Percentiles rank a stretch among this genome's conserved stretches.
Evolutionary conservation across 495 filamentous ascomycete genomes (phyloP).

Genomic region (Paragyromitra xinjiangensis): DNA sequence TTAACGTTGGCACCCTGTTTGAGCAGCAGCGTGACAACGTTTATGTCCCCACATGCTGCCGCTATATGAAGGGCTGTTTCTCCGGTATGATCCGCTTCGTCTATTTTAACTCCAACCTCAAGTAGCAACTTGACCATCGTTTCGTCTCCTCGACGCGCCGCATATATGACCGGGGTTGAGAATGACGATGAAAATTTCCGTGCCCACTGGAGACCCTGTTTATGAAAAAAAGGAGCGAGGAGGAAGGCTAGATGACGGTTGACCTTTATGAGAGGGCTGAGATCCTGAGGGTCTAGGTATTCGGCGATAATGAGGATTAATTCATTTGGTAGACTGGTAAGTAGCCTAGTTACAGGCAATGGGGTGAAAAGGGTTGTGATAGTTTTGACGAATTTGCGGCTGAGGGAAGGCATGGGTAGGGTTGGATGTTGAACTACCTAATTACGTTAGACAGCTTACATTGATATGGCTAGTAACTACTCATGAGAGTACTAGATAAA

Average conservation of each 20-base stretch:
- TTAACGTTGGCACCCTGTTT: conserved; percentile 23
- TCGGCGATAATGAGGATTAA: conserved; percentile 30
- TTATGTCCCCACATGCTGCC: conserved; percentile 7
- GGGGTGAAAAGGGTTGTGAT: conserved; percentile 3
- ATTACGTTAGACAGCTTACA: neutral
- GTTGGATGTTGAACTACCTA: neutral
- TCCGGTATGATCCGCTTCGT: conserved; percentile 1
- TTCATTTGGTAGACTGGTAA: conserved; percentile 20
- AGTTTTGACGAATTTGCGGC: conserved; percentile 11
- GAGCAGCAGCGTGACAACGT: conserved; percentile 8
- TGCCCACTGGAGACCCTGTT: conserved; percentile 6
- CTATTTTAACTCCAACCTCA: neutral
- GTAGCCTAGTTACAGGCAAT: neutral
- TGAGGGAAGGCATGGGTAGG: conserved; percentile 5
- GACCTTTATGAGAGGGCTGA: conserved; percentile 11
- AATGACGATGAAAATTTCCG: conserved; percentile 1
- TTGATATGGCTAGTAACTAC: neutral
- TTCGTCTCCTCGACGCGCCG: conserved; percentile 12
- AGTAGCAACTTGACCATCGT: conserved; percentile 14
- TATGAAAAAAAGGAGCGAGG: conserved; percentile 19
- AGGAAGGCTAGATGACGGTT: conserved; percentile 28
- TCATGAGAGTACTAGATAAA: neutral
- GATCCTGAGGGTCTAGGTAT: conserved; percentile 8
- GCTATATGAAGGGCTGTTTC: conserved; percentile 18
- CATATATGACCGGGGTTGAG: neutral